phyloP scores from a whole-genome alignment of 2,329 filamentous ascomycete species.

The Ascochyta viciae-villosae region DNA sequence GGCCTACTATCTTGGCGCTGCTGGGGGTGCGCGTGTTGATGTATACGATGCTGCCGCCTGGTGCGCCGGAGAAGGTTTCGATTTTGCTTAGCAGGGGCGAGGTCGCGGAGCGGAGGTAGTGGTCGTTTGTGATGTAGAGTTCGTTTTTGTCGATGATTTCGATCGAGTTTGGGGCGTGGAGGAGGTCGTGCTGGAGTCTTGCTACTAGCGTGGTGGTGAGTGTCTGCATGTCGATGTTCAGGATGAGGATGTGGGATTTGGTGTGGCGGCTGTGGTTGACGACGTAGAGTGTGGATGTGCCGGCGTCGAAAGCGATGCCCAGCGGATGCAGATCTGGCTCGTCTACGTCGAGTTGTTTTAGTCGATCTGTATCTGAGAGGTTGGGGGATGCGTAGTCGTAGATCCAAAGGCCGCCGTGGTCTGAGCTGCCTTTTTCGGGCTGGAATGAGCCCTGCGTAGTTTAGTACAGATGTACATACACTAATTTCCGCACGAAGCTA shows the following conservation, averaged over 20 bases:
- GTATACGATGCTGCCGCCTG: constrained; percentile 49
- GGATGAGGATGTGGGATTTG: constrained; percentile 42
- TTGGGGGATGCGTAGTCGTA: constrained; percentile 46
- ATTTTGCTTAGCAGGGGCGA: constrained; percentile 40
- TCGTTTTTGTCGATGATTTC: constrained; percentile 40
- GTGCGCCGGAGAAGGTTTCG: constrained; percentile 50
- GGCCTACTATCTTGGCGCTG: constrained; percentile 33
- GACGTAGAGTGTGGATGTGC: constrained; percentile 48
- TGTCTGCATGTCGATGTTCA: constrained; percentile 36
- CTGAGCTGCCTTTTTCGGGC: constrained; percentile 19
- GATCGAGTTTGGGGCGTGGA: constrained; percentile 52
- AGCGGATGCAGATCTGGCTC: constrained; percentile 52
- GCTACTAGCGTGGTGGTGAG: constrained; percentile 36
- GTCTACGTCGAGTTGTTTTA: constrained; percentile 33
- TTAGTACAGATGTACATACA: not conserved
- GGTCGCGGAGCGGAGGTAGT: constrained; percentile 42
- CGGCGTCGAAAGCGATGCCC: constrained; percentile 48
- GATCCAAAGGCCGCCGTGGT: constrained; percentile 46
- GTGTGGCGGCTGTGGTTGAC: constrained; percentile 48
- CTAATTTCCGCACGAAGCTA: not conserved
- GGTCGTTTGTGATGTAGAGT: constrained; percentile 54
- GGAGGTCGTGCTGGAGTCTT: constrained; percentile 41
- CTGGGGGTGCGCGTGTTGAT: constrained; percentile 33
- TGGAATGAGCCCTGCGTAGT: constrained; percentile 38
- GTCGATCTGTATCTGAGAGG: constrained; percentile 21